Evolutionary conservation across 257 asterid genomes (phyloP), one percentile per base, ranked within the genome.

Genomic region (Paulownia fortunei): DNA sequence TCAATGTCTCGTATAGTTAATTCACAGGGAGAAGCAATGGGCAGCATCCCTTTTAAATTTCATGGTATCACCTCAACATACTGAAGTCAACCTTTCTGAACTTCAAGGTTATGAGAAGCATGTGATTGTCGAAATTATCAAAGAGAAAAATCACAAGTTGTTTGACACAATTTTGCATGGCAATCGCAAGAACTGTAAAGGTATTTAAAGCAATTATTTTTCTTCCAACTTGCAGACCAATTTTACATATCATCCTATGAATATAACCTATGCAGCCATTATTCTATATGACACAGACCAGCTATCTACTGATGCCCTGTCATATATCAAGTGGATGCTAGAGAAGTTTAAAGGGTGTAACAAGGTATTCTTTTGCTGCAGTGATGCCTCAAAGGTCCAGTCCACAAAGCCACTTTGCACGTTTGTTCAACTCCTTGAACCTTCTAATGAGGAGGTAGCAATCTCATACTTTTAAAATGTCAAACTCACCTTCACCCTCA

Each of bases 71-170:
- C 47, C 78, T 23, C 82, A 68, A 72, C 96, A 88, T 65, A 70
- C 85, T 12, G 96, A 90, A 84, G 80, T 90, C 52, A 84, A 90
- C 77, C 89, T 90, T 72, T 85, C 93, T 9, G 93, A 88, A 62
- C 78, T 87, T 44, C 86, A 80, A 78, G 96, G 96, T 23, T 90
- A 90, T 24, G 96, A 90, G 78, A 88, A 88, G 80, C 91, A 90
- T 58, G 77, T 88, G 65, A 82, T 90, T 69, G 86, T 81, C 42
- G 89, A 90, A 74, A 88, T 90, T 23, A 87, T 88, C 85, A 86
- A 84, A 39, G 92, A 84, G 79, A 84, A 72, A 73, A 64, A 37
- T 32, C 41, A 72, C 59, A 81, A 47, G 42, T 67, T 54, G 56
- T 62, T 83, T 52, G 76, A 64, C 69, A 54, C 79, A 67, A 34